Base-by-base conservation (phyloP, 2,329 filamentous ascomycete species). In the Sporothrix globosa region DNA sequence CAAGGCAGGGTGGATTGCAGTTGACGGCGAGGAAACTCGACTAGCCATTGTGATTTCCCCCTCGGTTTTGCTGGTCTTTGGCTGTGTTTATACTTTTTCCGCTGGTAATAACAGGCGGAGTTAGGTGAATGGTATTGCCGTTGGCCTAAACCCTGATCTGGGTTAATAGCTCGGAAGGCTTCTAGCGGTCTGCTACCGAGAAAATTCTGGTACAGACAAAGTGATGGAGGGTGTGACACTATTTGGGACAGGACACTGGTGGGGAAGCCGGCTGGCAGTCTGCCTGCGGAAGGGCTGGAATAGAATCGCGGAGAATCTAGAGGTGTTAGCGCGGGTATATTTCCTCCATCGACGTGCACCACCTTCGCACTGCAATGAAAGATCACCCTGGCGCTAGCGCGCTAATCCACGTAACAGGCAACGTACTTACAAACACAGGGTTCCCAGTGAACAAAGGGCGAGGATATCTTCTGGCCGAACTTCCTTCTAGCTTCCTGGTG, bases 1-100 rank as follows among this genome's bases (percentile, higher is more conserved):
- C 69, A 86, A 81, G 73, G 79, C 80, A 76, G 84, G 83, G 81
- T 87, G 84, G 79, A 86, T 81, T 74, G 83, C 80, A 70, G 81
- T 80, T 71, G 81, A 80, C 71, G 84, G 83, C 74, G 84, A 84
- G 58, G 78, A 77, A 73, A 83, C 74, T 73, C 77, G 74, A 73
- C 79, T 80, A 73, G 81, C 76, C 81, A 82, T 82, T 63, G 65
- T 50, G 41, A 54, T 61, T 70, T 56, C 52, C 60, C 21, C 44
- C 27, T 44, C 39, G 11, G 14, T 68, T 68, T 69, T 67, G 48
- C 34, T 39, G 34, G 14, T 48, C 24, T 48, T 50, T 34, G 39
- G 21, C 14, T 68, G 13, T 69, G 60, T 54, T 54, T 68, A n/a
- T 68, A 54, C 39, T 21, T 48, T 68, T 44, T 39, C 17, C 30